Evolutionary conservation across 192 early-diverging fungal species (phyloP).

Genomic region (Geranomyces variabilis): DNA sequence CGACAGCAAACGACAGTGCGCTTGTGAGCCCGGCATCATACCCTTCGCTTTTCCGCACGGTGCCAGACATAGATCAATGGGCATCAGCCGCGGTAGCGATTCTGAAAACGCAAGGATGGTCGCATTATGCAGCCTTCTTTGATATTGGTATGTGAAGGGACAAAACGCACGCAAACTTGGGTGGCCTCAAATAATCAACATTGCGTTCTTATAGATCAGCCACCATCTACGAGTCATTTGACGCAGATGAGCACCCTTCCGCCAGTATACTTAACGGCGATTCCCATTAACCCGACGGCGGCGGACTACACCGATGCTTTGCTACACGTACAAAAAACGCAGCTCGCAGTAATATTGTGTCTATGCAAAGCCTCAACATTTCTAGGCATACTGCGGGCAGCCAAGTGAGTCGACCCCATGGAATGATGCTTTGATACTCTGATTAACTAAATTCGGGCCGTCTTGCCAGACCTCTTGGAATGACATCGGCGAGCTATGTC

Average conservation of each 20-base stretch:
- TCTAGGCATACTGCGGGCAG: conserved; percentile 1
- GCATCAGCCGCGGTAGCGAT: background rate
- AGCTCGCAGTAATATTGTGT: conserved; percentile 1
- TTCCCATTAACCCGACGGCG: background rate
- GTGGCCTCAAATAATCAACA: too few species aligned
- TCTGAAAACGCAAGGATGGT: background rate
- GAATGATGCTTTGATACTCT: too few species aligned
- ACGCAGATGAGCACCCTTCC: too few species aligned
- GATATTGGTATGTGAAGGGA: too few species aligned
- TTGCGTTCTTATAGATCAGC: too few species aligned
- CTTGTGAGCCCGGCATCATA: background rate
- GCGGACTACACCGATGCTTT: background rate
- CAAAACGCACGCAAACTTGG: too few species aligned
- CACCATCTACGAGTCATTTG: too few species aligned
- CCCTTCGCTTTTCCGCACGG: conserved; percentile 9
- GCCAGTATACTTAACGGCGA: too few species aligned
- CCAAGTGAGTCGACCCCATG: background rate
- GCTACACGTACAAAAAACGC: background rate
- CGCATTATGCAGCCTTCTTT: background rate
- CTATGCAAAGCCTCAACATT: background rate
- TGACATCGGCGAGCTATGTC: conserved; percentile 9
- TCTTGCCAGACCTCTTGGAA: conserved; percentile 10
- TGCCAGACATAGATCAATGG: background rate
- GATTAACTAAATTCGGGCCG: too few species aligned
- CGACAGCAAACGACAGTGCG: background rate